Evolutionary conservation across 2,329 filamentous ascomycete genomes (phyloP).

Genomic region (Cryphonectria naterciae): DNA sequence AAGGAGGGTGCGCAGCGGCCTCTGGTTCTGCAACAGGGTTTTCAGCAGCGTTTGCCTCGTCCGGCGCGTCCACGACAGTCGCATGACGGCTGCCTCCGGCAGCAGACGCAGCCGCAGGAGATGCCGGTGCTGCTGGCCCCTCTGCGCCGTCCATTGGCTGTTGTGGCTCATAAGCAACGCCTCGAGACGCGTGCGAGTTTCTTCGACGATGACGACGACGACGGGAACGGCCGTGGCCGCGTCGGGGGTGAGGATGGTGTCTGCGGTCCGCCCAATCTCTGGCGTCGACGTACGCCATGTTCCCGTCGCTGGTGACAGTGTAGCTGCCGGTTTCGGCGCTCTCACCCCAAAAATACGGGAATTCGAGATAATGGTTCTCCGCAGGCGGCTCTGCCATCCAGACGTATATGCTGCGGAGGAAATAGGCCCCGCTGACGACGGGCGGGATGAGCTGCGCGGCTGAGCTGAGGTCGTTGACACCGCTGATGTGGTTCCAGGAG

Average conservation of each 20-base stretch:
- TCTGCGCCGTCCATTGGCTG: neutral
- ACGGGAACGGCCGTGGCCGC: neutral
- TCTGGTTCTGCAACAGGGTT: constrained; percentile 4
- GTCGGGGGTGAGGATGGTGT: neutral
- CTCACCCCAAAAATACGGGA: neutral
- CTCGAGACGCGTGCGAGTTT: neutral
- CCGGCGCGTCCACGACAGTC: constrained; percentile 8
- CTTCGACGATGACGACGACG: neutral
- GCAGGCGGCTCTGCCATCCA: constrained; percentile 23
- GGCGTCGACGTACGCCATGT: constrained; percentile 6
- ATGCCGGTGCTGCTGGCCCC: neutral
- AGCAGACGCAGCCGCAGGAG: constrained; percentile 3
- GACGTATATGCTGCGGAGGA: constrained; percentile 18
- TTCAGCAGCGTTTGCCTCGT: neutral
- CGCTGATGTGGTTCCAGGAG: constrained; percentile 31
- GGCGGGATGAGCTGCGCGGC: constrained; percentile 32
- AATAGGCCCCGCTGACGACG: constrained; percentile 22
- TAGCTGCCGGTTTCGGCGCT: neutral
- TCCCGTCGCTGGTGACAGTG: neutral
- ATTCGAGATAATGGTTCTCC: neutral
- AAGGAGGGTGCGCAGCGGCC: constrained; percentile 6
- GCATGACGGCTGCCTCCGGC: neutral
- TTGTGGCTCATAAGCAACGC: neutral
- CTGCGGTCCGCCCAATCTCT: neutral
- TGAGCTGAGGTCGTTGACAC: constrained; percentile 38